Percentiles rank a stretch among this genome's conserved stretches.
Conservation (phyloP, 495 filamentous ascomycete genomes). For the Aspergillus bridgeri region DNA sequence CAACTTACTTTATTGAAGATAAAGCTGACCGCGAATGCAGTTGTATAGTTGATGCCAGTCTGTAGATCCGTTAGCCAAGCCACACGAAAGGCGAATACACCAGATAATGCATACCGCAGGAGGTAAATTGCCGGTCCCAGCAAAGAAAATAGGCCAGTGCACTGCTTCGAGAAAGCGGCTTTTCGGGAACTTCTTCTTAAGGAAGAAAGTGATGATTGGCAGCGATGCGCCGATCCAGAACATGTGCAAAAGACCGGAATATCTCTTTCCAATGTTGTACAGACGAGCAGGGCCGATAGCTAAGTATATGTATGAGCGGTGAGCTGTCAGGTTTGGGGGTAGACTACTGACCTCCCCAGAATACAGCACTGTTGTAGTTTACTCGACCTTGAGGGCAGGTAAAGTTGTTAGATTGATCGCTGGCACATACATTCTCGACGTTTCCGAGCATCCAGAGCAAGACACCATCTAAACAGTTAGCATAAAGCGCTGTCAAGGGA, state of each 20-base stretch:
- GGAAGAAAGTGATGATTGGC: conserved; percentile 9
- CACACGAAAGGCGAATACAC: neutral
- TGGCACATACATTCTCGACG: conserved; percentile 73
- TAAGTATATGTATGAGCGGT: conserved; percentile 28
- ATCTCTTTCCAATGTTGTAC: conserved; percentile 46
- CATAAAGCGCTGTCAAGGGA: neutral
- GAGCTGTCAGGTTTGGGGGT: conserved; percentile 36
- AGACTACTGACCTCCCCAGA: conserved; percentile 62
- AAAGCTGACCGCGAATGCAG: conserved; percentile 77
- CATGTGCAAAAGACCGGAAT: conserved; percentile 16
- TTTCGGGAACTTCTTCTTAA: conserved; percentile 12
- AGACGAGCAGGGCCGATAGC: conserved; percentile 64
- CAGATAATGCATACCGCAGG: conserved; percentile 11
- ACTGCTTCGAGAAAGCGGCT: conserved; percentile 11
- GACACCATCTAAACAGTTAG: conserved; percentile 41
- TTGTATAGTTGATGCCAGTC: conserved; percentile 74
- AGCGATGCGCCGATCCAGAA: conserved; percentile 20
- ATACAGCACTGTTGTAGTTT: conserved; percentile 83
- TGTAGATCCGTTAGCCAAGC: conserved; percentile 1
- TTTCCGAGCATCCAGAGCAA: conserved; percentile 86
- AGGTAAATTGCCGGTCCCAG: conserved; percentile 17
- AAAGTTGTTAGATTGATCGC: conserved; percentile 76
- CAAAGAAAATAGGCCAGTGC: conserved; percentile 23
- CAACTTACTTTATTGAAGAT: conserved; percentile 65
- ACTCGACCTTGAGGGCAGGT: conserved; percentile 84